Evolutionary conservation across 148 eudicot genomes (phyloP).

Genomic region (Linanthus parryae): DNA sequence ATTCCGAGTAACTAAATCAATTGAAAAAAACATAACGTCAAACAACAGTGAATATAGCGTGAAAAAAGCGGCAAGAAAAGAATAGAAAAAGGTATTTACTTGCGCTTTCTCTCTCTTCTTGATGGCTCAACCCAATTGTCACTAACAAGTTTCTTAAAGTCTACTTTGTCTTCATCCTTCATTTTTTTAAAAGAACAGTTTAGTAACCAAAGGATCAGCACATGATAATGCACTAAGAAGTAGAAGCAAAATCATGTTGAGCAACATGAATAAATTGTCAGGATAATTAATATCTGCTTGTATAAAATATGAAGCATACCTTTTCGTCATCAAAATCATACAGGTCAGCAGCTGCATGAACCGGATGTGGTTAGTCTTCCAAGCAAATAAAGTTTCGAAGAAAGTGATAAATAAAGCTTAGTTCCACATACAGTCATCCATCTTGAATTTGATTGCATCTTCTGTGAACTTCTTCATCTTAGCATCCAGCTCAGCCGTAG

Average conservation of each 20-base stretch:
- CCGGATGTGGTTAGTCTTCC: slow-evolving; percentile 11
- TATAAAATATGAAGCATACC: slow-evolving; percentile 24
- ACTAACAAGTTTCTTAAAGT: slow-evolving; percentile 84
- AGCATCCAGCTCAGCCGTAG: slow-evolving; percentile 99
- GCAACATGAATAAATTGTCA: background rate
- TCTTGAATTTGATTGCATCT: slow-evolving; percentile 95
- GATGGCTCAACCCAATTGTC: slow-evolving; percentile 97
- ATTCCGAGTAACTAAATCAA: slow-evolving; percentile 74
- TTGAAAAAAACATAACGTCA: slow-evolving; percentile 2
- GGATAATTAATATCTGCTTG: background rate
- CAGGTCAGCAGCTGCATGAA: slow-evolving; percentile 78
- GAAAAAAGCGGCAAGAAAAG: background rate
- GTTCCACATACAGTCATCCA: slow-evolving; percentile 85
- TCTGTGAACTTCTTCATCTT: slow-evolving; percentile 99
- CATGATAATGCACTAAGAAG: no score
- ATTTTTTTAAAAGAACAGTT: slow-evolving; percentile 1
- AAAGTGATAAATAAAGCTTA: background rate
- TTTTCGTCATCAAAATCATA: slow-evolving; percentile 93
- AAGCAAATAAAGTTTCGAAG: background rate
- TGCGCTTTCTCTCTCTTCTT: slow-evolving; percentile 94
- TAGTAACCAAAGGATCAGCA: background rate
- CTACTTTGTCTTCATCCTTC: slow-evolving; percentile 82
- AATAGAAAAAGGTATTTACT: slow-evolving; percentile 32
- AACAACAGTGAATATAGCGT: background rate
- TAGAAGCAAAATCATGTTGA: background rate